Conservation (phyloP, 345 rosid species). For the Geranium rotundifolium region DNA sequence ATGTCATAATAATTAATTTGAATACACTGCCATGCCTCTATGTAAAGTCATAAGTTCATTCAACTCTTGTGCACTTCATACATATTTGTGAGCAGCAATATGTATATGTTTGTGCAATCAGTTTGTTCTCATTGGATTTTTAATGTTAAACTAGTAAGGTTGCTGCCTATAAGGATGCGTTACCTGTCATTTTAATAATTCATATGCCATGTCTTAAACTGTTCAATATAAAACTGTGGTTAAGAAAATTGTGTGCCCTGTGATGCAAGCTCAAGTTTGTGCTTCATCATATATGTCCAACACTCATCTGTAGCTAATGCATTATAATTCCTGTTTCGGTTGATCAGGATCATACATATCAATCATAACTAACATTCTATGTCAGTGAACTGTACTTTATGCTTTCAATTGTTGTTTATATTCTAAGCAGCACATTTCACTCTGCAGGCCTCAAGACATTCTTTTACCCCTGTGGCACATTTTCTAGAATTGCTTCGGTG, state of each 20-base stretch:
- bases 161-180: too few relatives aligned
- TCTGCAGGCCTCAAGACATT: constrained; percentile 69
- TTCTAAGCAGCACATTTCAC: constrained; percentile 5
- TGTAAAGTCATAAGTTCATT: too few relatives aligned
- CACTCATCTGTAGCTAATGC: too few relatives aligned
- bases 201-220: too few relatives aligned
- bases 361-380: too few relatives aligned
- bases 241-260: background rate
- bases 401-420: background rate
- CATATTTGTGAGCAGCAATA: background rate
- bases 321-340: too few relatives aligned
- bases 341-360: too few relatives aligned
- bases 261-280: background rate
- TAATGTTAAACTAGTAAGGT: background rate
- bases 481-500: constrained; percentile 76
- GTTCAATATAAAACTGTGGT: background rate
- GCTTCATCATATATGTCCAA: background rate
- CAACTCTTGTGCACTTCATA: background rate
- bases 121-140: background rate
- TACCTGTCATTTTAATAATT: too few relatives aligned
- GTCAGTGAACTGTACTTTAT: too few relatives aligned
- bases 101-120: background rate
- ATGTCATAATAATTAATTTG: too few relatives aligned
- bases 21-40: too few relatives aligned
- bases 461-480: constrained; percentile 84